Percentiles rank a stretch among this genome's conserved stretches.
phyloP scores from a whole-genome alignment of 2,329 filamentous ascomycete species.

The Fusarium phyllophilum region DNA sequence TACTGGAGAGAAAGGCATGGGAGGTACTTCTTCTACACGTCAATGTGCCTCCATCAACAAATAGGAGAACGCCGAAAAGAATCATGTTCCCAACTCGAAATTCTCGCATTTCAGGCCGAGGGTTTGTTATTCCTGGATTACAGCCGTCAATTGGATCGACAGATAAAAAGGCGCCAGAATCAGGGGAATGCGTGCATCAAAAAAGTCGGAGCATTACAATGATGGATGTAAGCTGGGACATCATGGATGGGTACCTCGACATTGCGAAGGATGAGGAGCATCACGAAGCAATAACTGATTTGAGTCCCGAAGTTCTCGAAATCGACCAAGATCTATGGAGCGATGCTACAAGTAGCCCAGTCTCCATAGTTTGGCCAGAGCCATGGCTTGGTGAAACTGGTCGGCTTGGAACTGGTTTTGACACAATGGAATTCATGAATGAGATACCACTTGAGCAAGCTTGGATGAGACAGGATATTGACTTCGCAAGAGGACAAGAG shows the following conservation, averaged over 20 bases:
- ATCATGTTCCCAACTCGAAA: not conserved
- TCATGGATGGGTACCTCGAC: not conserved
- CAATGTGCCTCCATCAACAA: constrained; percentile 16
- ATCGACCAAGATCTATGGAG: not conserved
- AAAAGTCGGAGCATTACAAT: not conserved
- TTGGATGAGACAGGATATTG: not conserved
- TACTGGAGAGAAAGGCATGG: constrained; percentile 39
- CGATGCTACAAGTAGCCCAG: no score
- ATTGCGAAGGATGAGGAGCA: not conserved
- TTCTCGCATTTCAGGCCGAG: not conserved
- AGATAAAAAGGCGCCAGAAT: not conserved
- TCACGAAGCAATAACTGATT: not conserved
- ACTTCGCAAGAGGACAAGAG: not conserved
- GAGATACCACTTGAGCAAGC: not conserved
- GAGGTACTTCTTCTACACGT: constrained; percentile 37
- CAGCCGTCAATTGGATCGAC: not conserved
- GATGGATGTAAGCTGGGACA: constrained; percentile 22
- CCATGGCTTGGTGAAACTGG: not conserved
- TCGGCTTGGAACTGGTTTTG: not conserved
- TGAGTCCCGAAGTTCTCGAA: not conserved
- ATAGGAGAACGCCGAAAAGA: not conserved
- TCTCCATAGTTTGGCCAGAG: not conserved
- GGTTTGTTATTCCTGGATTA: not conserved
- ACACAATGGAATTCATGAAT: not conserved
- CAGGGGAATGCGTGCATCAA: not conserved